phyloP scores from a whole-genome alignment of 2,329 filamentous ascomycete genomes.

The Fusarium pseudocircinatum region DNA sequence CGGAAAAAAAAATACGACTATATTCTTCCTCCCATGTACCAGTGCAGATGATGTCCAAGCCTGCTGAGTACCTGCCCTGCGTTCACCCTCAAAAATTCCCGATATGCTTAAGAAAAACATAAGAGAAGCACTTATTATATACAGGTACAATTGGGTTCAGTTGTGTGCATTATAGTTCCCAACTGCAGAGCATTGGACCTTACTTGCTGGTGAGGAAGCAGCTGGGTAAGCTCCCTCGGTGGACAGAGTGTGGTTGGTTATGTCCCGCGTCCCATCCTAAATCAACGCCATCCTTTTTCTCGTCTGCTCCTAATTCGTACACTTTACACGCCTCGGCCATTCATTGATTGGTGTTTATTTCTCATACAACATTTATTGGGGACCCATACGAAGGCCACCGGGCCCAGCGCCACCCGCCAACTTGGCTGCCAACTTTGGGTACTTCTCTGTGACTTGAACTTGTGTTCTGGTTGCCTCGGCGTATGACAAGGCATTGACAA shows the following conservation, averaged over 20 bases:
- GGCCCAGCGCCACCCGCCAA: constrained; percentile 57
- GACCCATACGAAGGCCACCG: constrained; percentile 50
- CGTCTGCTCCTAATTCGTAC: constrained; percentile 42
- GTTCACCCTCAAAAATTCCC: constrained; percentile 28
- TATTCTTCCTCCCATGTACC: constrained; percentile 17
- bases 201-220: constrained; percentile 38
- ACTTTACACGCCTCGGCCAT: constrained; percentile 41
- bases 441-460: constrained; percentile 89
- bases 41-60: constrained; percentile 22
- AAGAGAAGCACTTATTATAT: constrained; percentile 46
- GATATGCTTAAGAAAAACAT: constrained; percentile 23
- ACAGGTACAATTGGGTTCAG: constrained; percentile 43
- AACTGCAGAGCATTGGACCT: constrained; percentile 42
- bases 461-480: constrained; percentile 97
- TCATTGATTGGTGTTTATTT: constrained; percentile 28
- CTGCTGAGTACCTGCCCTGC: constrained; percentile 30
- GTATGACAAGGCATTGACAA: constrained; percentile 95
- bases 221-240: constrained; percentile 25
- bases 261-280: constrained; percentile 27
- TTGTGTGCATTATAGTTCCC: constrained; percentile 44
- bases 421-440: constrained; percentile 80
- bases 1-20: constrained; percentile 23
- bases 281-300: constrained; percentile 34
- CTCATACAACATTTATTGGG: constrained; percentile 43
- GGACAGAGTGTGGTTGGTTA: constrained; percentile 22